Evolutionary conservation across 1,139 yeast species (phyloP), one percentile per base, ranked within the genome.

Genomic region (Pichia kudriavzevii): DNA sequence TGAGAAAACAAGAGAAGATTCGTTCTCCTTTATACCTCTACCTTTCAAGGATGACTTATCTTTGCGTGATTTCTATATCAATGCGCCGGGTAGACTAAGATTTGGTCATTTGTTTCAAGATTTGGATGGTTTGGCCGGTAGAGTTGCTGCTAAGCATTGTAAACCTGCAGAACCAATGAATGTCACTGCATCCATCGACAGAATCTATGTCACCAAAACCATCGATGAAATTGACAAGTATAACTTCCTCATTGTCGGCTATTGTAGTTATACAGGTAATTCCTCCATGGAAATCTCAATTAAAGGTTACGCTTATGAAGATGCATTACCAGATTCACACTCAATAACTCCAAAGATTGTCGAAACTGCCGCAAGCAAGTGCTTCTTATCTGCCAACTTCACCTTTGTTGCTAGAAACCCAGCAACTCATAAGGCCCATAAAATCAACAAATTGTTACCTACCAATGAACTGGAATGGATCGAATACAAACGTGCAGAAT

Each of bases 401-500:
- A 88, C 97, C 0, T 87, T 88, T 62, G 97, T 87, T 25, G 96
- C 96, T 13, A 72, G 96, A 56, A 83, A 88, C 56, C 96, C 96
- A 10, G 72, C 74, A 35, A 85, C 95, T 17, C 93, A 83, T 58
- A 79, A 73, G 55, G 78, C 95, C 2, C 82, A 84, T 63, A 84
- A 94, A 9, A 79, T 87, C 46, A 87, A 87, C 63, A 69, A 78
- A 46, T 64, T 87, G 35, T 68, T 82, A 29, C 95, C 95, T 15
- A 66, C 75, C 13, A 69, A 75, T 28, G 87, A 80, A 48, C 59
- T 61, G 36, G 94, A 87, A 55, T 79, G 93, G 82, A 58, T 76
- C 32, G 94, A 84, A 52, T 87, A 79, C 57, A 77, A 81, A 51
- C 69, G 93, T 43, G 95, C 96, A 1, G 95, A 87, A 60, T 77